phyloP scores from a whole-genome alignment of 176 grass and related monocot species.

The Secale cereale region DNA sequence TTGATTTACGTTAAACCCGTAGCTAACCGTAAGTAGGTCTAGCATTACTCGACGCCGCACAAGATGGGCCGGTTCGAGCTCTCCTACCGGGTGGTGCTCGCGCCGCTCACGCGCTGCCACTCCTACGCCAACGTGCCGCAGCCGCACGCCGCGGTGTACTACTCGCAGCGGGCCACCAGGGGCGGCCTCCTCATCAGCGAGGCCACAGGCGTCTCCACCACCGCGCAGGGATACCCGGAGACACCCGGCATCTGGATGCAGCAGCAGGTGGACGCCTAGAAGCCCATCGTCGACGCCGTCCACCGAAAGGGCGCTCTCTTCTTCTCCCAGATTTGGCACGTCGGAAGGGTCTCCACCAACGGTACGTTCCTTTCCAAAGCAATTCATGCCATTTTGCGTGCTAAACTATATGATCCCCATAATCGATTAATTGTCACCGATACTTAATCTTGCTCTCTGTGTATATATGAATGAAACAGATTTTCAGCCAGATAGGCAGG shows the following conservation, averaged over 20 bases:
- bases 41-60: slow-evolving; percentile 17
- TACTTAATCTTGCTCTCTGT: not conserved
- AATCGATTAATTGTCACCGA: not conserved
- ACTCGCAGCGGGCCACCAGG: slow-evolving; percentile 41
- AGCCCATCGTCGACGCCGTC: slow-evolving; percentile 52
- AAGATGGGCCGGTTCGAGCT: slow-evolving; percentile 45
- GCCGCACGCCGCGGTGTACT: slow-evolving; percentile 39
- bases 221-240: slow-evolving; percentile 36
- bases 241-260: slow-evolving; percentile 23
- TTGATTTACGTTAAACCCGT: too few relatives aligned
- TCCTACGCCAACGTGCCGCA: slow-evolving; percentile 52
- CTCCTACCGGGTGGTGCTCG: slow-evolving; percentile 47
- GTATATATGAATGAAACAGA: not conserved
- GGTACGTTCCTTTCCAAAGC: not conserved
- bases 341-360: slow-evolving; percentile 17
- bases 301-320: slow-evolving; percentile 38
- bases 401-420: not conserved
- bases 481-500: not conserved
- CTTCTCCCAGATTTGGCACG: slow-evolving; percentile 41
- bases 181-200: slow-evolving; percentile 48
- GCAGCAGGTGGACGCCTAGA: slow-evolving; percentile 46
- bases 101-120: slow-evolving; percentile 39
- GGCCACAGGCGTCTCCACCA: slow-evolving; percentile 25
- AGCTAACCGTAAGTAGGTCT: too few relatives aligned
- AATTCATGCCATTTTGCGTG: not conserved